These are phyloP conservation scores for Vairimorpha necatrix DNA, from an alignment of 371 early-diverging fungal species.

Conservation along the genomic window DNA sequence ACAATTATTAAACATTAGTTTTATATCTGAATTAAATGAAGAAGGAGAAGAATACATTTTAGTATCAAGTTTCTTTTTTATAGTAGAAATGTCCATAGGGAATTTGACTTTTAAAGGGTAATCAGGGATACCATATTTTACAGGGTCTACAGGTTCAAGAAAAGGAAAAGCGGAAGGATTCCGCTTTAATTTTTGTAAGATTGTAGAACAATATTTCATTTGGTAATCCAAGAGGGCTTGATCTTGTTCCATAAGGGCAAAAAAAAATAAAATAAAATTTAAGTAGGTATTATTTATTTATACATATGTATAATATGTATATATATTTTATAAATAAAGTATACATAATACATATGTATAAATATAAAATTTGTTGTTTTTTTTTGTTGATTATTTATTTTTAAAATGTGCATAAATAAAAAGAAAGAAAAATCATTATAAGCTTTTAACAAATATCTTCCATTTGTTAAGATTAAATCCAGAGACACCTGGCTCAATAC, in stretches of 20 bases:
- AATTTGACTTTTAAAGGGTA: conserved; percentile 80
- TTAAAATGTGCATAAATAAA: no score
- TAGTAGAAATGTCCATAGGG: conserved; percentile 94
- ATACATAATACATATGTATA: no score
- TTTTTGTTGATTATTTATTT: no score
- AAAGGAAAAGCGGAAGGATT: conserved; percentile 68
- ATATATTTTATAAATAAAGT: no score
- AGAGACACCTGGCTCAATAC: no score
- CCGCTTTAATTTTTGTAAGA: conserved; percentile 58
- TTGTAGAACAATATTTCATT: conserved; percentile 44
- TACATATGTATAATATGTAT: no score
- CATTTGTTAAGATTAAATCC: no score
- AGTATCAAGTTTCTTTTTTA: conserved; percentile 73
- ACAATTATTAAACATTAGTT: conserved; percentile 67
- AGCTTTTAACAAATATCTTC: no score
- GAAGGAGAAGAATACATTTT: conserved; percentile 65
- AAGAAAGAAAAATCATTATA: no score
- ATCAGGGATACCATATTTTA: conserved; percentile 79
- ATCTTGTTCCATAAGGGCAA: neutral
- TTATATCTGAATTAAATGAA: conserved; percentile 70
- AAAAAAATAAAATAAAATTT: neutral
- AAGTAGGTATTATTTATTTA: no score
- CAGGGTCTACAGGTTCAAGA: conserved; percentile 83
- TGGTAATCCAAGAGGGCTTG: conserved; percentile 22
- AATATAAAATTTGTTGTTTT: no score